These are phyloP conservation scores for Aspergillus caelatus DNA, from an alignment of 2,329 filamentous ascomycete species.

Conservation along the genomic window DNA sequence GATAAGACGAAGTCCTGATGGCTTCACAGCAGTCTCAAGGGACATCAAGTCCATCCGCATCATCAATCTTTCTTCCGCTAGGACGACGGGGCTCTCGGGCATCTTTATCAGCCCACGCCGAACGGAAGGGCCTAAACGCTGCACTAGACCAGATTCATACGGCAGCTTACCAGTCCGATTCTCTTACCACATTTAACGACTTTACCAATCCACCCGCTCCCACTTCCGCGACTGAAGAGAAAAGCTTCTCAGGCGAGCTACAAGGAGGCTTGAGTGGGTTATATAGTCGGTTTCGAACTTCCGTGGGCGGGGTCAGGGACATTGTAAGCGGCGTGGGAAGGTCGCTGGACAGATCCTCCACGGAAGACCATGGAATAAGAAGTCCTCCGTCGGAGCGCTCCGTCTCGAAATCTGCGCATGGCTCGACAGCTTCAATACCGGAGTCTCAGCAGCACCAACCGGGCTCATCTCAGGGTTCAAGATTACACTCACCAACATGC, in stretches of 20 bases:
- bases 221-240: slow-evolving; percentile 65
- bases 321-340: slow-evolving; percentile 42
- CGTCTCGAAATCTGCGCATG: slow-evolving; percentile 28
- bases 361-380: slow-evolving; percentile 30
- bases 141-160: slow-evolving; percentile 86
- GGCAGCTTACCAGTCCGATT: slow-evolving; percentile 80
- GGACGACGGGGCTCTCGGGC: slow-evolving; percentile 51
- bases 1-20: slow-evolving; percentile 30
- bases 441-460: slow-evolving; percentile 31
- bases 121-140: slow-evolving; percentile 75
- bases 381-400: slow-evolving; percentile 31
- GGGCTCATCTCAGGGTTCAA: slow-evolving; percentile 40
- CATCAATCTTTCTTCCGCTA: slow-evolving; percentile 48
- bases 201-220: slow-evolving; percentile 70
- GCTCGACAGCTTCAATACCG: slow-evolving; percentile 20
- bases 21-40: slow-evolving; percentile 41
- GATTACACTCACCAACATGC: slow-evolving; percentile 40
- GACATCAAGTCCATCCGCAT: slow-evolving; percentile 47
- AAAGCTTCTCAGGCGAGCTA: slow-evolving; percentile 71
- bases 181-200: slow-evolving; percentile 91
- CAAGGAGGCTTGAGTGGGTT: slow-evolving; percentile 87
- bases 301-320: slow-evolving; percentile 71
- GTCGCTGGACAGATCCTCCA: slow-evolving; percentile 30
- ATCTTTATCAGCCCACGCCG: slow-evolving; percentile 58
- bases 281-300: slow-evolving; percentile 82